Evolutionary conservation across 352 stramenopile species (phyloP).

Genomic region (Phytophthora macrochlamydospora): DNA sequence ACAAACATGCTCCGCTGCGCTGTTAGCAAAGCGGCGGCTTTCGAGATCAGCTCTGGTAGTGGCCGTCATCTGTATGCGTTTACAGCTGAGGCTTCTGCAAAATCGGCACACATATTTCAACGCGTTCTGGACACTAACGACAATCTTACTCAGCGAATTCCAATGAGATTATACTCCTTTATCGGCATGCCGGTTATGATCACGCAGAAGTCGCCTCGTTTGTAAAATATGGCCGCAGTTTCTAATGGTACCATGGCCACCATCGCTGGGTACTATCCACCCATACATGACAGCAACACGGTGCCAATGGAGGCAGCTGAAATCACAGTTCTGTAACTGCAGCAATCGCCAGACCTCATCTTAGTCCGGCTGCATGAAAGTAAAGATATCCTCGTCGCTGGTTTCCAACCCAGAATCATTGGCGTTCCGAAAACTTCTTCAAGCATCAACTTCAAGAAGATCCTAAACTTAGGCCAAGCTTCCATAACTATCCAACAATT

Average conservation of each 20-base stretch:
- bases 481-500: slow-evolving; percentile 1
- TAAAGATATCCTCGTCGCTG: neutral
- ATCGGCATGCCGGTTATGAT: slow-evolving; percentile 12
- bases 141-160: neutral
- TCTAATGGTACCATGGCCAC: slow-evolving; percentile 7
- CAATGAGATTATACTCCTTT: slow-evolving; percentile 5
- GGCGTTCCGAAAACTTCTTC: neutral
- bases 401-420: neutral
- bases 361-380: neutral
- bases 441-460: neutral
- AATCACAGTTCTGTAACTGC: neutral
- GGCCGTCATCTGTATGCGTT: neutral
- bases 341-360: neutral
- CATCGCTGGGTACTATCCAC: neutral
- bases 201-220: neutral
- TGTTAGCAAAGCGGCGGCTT: slow-evolving; percentile 5
- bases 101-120: neutral
- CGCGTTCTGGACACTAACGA: slow-evolving; percentile 5
- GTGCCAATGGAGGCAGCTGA: neutral
- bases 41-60: neutral
- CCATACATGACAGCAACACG: neutral
- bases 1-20: neutral
- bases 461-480: neutral
- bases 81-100: neutral
- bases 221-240: neutral